Base-by-base conservation (phyloP, 495 filamentous ascomycete species). In the Venustampulla echinocandica region DNA sequence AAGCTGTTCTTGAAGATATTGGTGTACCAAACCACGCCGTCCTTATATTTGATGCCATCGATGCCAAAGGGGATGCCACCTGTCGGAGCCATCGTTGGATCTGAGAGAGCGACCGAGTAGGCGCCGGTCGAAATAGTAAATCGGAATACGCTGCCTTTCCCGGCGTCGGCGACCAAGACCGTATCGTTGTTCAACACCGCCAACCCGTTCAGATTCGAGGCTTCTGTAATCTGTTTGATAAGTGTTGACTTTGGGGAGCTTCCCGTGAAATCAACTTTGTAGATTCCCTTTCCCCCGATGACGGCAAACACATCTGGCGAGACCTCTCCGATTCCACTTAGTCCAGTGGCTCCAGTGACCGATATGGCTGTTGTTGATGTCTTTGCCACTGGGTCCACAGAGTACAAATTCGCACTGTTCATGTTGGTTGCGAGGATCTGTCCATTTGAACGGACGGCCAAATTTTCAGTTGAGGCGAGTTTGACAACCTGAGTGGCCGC, bases 1-100 rank as follows among this genome's bases (percentile, higher is more conserved):
- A 70, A 65, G 22, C 49, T 62, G 55, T 69, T 70, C 50, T 54
- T 59, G 52, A 67, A 66, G 53, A 70, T 64, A 51, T 70, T 70
- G 36, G 67, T 70, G 58, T 66, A 70, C 54, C 57, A 70, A 0
- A 70, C 47, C 9, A 52, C 51, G 21, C 60, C 57, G 41, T 66
- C 55, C 3, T 46, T 25, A 49, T 64, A 63, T 38, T 59, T 58
- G 40, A 67, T 55, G n/a, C 64, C 57, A 52, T 63, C 60, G 49
- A 64, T 60, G 48, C 63, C 54, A 43, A 60, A 59, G 56, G 64
- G 33, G 62, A 69, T 53, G 48, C 36, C 23, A 45, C 59, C 62
- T 25, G 63, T 53, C 3, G 66, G 60, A 0, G 55, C 54, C 63
- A 68, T 69, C 39, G 65, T 66, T 1, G 62, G 34, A 46, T 71